Evolutionary conservation across 768 basidiomycete species (phyloP).

Genomic region (Suillus discolor): DNA sequence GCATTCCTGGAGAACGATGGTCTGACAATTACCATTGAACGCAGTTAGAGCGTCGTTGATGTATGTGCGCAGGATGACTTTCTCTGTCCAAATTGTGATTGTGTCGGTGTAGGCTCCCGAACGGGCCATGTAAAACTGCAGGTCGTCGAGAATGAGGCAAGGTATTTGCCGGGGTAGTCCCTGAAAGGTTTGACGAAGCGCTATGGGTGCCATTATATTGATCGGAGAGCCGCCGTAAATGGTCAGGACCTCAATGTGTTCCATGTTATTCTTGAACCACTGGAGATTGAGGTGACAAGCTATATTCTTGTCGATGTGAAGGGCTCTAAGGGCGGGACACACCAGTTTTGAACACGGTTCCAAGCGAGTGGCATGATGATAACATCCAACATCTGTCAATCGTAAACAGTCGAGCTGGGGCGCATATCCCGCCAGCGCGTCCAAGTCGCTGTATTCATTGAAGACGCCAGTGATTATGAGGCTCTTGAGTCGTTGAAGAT

Average conservation of each 20-base stretch:
- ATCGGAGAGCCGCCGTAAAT: background rate
- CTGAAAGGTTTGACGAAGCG: background rate
- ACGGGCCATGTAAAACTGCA: fast-evolving
- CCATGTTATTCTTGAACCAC: background rate
- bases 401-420: background rate
- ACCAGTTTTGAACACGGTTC: background rate
- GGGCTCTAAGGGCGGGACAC: background rate
- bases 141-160: background rate
- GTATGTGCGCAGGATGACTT: background rate
- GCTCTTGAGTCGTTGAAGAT: background rate
- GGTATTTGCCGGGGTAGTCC: background rate
- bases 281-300: background rate
- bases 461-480: background rate
- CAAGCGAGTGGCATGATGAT: fast-evolving
- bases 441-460: background rate
- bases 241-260: background rate
- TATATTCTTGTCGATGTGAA: background rate
- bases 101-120: too few species aligned
- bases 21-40: background rate
- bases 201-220: background rate
- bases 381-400: background rate
- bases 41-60: background rate
- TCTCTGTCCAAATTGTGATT: background rate
- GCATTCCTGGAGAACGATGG: background rate
- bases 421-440: background rate